Base-by-base conservation (phyloP, 176 grass and related monocot genomes). In the Oryza officinalis region DNA sequence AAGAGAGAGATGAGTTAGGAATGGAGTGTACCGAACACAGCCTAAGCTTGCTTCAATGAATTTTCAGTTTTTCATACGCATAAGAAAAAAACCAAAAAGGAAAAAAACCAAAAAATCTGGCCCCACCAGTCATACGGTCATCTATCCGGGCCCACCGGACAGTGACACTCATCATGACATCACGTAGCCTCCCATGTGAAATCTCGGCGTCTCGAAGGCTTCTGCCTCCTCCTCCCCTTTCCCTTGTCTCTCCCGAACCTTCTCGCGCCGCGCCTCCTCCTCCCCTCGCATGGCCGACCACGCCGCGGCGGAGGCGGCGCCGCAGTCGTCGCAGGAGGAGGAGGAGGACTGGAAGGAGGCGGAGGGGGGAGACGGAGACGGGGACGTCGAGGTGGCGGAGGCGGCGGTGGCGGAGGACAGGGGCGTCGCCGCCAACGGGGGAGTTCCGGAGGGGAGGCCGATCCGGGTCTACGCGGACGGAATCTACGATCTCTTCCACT, bases 401-500 rank as follows among this genome's bases (percentile, higher is more conserved):
- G 81, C 46, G 49, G 0, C 49, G 13, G 12, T 3, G 43, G 43
- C 0, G 43, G 43, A 13, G 43, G 13, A 41, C 40, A 41, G 40
- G 4, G 14, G 47, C 47, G 50, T 44, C 77, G 30, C 27, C 10
- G 8, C 71, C 49, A 77, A 75, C 54, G 89, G 86, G 8, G 44
- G 18, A 20, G 15, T 1, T n/a, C 72, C 80, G 74, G 80, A 74
- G 77, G 91, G 90, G 74, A 31, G 89, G 44, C 91, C 91, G 69
- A 88, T 97, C 73, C 85, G 94, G 60, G 91, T 97, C 66, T 97
- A 97, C 64, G 94, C 94, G 43, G 94, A 97, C 50, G 94, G 94
- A 65, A 97, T 97, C 75, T 97, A 97, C 85, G 94, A 94, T 84
- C 94, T 97, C 78, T 94, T 97, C 85, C 94, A 97, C 75, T 97